Base-by-base conservation (phyloP, 441 rosid genomes). In the Populus tomentosa region DNA sequence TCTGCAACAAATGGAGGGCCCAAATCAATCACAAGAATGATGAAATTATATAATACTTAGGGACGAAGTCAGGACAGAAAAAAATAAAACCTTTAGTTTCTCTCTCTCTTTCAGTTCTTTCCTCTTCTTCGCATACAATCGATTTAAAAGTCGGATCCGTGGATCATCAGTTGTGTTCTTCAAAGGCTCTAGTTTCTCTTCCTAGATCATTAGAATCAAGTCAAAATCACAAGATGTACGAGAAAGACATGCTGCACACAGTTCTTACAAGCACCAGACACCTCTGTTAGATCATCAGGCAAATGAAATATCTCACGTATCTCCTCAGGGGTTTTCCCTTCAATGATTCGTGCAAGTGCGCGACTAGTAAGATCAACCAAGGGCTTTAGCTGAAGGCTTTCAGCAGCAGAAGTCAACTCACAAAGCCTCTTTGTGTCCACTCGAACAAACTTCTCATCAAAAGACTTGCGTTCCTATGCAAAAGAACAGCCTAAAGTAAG, bases 161-260 rank as follows among this genome's bases (percentile, higher is more conserved):
- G 92, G 94, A 83, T 90, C 94, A 79, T 90, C 90, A 21, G 89
- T 81, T 68, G 82, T 76, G 70, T 88, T 90, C 82, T 78, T 90
- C 68, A 90, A 74, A 32, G 94, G 94, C 83, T 90, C 91, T 84
- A 90, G 77, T 81, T 90, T 90, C 79, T 90, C 94, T 78, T 90
- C 94, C 94, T 90, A 77, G 23, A 75, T 61, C 20, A 71, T 73
- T 9, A 65, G 30, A 64, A 75, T 69, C 73, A 18, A 50, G 62
- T 74, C 75, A 82, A 71, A 73, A 76, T 50, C 53, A 73, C 40
- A 72, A 82, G 75, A 72, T 62, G 59, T 24, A 76, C 35, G 67
- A 75, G 76, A 69, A 80, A 64, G 66, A 63, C 64, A 80, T 73
- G 67, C 73, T 65, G 80, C 75, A 8, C 30, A 68, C 28, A 42